Percentiles rank a stretch among this genome's conserved stretches.
These are phyloP conservation scores for Malus hybrid DNA, from an alignment of 331 rosid genomes.

Conservation along the genomic window DNA sequence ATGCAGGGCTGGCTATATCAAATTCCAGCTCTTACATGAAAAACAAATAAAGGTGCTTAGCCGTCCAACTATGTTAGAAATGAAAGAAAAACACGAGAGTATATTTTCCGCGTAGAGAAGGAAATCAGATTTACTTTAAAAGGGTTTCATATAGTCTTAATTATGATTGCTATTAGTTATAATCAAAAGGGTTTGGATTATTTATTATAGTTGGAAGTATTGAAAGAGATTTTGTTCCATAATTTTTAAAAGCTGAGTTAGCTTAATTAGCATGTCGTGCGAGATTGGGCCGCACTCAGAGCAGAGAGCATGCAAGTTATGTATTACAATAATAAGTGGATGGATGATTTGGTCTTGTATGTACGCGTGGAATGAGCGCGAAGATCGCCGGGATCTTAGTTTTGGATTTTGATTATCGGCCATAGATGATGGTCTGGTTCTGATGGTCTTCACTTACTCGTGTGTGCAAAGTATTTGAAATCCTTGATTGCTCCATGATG, in stretches of 20 bases:
- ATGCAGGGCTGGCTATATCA: background rate
- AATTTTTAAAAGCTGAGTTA: background rate
- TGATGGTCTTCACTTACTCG: background rate
- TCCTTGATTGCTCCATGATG: background rate
- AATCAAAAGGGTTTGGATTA: too few species aligned
- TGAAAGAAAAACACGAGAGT: background rate
- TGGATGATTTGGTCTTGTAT: background rate
- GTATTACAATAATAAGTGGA: background rate
- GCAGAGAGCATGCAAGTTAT: conserved; percentile 2
- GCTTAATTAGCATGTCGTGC: conserved; percentile 1
- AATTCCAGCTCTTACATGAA: background rate
- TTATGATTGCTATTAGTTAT: background rate
- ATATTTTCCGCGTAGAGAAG: background rate
- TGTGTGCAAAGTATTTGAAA: background rate
- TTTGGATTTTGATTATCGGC: background rate
- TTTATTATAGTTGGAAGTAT: background rate
- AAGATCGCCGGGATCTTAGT: conserved; percentile 2
- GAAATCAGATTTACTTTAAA: conserved; percentile 1
- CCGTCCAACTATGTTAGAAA: background rate
- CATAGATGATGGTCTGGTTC: background rate
- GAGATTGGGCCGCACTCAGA: conserved; percentile 5
- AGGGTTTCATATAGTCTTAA: background rate
- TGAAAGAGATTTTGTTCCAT: background rate
- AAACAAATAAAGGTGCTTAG: background rate
- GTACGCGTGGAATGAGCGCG: conserved; percentile 3